phyloP scores from a whole-genome alignment of 1,139 yeast genomes.

The Scheffersomyces cryptocercus region DNA sequence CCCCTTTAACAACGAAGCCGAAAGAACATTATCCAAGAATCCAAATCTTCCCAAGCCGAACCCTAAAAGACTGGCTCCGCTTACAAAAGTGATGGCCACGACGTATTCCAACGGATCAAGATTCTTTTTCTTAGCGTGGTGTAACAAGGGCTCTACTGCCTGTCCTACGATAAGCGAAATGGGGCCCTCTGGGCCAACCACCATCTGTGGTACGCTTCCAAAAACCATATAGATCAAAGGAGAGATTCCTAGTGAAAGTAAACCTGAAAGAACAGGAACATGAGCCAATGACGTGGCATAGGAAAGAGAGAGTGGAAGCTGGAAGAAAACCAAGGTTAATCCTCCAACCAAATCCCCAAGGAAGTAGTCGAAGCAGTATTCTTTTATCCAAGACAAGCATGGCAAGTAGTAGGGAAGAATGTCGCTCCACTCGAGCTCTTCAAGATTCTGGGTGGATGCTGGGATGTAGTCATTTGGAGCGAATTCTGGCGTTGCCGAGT shows the following conservation, averaged over 20 bases:
- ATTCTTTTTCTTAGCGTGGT: constrained; percentile 44
- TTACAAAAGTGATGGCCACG: constrained; percentile 70
- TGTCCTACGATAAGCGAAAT: constrained; percentile 90
- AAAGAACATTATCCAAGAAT: constrained; percentile 81
- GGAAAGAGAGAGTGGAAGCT: constrained; percentile 84
- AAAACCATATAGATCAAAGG: constrained; percentile 80
- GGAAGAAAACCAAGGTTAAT: constrained; percentile 84
- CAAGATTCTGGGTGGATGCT: constrained; percentile 19
- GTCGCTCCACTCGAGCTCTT: constrained; percentile 28
- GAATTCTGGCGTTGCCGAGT: not conserved
- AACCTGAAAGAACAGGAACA: constrained; percentile 85
- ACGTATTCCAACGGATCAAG: constrained; percentile 65
- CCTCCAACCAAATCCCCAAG: constrained; percentile 86
- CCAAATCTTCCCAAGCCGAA: constrained; percentile 87
- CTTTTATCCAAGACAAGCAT: constrained; percentile 73
- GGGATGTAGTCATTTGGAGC: constrained; percentile 24
- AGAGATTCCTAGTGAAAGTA: constrained; percentile 77
- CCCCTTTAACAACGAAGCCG: constrained; percentile 81
- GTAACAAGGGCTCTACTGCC: constrained; percentile 70
- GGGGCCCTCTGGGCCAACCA: constrained; percentile 96
- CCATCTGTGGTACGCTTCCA: constrained; percentile 95
- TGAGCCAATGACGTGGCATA: constrained; percentile 90
- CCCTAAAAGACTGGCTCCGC: constrained; percentile 73
- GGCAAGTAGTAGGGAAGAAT: constrained; percentile 75
- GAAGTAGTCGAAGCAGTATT: constrained; percentile 53